These are phyloP conservation scores for Saccharomyces uvarum DNA, from an alignment of 1,139 yeast genomes.

Conservation along the genomic window DNA sequence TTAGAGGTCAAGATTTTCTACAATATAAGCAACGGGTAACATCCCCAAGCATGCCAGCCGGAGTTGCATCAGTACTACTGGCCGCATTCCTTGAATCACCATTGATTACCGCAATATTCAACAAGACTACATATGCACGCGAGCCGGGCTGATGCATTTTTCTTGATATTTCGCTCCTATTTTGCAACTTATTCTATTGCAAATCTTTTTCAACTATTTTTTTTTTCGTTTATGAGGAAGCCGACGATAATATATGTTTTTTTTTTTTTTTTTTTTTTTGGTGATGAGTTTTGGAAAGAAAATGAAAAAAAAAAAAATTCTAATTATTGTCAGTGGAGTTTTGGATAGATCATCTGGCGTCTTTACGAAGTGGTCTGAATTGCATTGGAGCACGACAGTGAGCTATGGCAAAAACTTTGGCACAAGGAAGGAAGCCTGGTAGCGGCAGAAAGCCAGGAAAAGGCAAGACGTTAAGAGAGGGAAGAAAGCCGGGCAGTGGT, in stretches of 20 bases:
- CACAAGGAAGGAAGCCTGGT: conserved; percentile 37
- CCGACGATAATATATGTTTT: neutral
- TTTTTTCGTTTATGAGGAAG: conserved; percentile 1
- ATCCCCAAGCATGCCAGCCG: neutral
- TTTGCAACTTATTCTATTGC: neutral
- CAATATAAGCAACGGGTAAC: neutral
- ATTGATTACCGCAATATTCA: neutral
- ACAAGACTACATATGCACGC: neutral
- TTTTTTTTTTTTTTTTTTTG: conserved; percentile 3
- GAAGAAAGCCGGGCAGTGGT: conserved; percentile 37
- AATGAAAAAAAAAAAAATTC: neutral
- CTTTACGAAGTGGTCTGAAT: neutral
- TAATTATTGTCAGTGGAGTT: neutral
- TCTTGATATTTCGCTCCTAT: neutral
- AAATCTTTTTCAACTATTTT: neutral
- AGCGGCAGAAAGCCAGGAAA: conserved; percentile 37
- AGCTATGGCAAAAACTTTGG: conserved; percentile 35
- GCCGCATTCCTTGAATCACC: neutral
- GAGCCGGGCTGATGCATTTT: neutral
- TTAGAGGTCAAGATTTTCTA: neutral
- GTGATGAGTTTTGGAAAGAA: neutral
- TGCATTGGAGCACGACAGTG: neutral
- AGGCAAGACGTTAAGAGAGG: conserved; percentile 35
- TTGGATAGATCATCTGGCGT: neutral
- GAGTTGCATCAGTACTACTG: neutral